Percentiles rank a stretch among this genome's conserved stretches.
Conservation (phyloP, 345 rosid species). For the Laguncularia racemosa region DNA sequence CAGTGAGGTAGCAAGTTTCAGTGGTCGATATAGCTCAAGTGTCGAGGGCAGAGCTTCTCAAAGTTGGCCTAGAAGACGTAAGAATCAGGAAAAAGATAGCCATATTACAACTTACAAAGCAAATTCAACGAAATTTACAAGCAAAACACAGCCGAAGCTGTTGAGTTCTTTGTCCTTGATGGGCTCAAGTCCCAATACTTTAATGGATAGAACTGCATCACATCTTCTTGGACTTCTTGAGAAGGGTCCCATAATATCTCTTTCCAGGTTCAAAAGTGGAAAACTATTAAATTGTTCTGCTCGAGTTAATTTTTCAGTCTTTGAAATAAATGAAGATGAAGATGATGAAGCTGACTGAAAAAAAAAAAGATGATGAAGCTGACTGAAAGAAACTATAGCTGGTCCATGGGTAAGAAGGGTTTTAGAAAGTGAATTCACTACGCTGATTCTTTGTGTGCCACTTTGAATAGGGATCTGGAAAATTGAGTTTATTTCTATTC, state of each 20-base stretch:
- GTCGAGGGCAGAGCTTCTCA: constrained; percentile 8
- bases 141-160: constrained; percentile 18
- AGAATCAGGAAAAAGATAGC: constrained; percentile 3
- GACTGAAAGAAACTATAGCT: neutral
- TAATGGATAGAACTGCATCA: constrained; percentile 17
- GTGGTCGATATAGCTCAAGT: constrained; percentile 2
- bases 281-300: constrained; percentile 9
- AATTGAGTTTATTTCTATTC: too few relatives aligned
- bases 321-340: constrained; percentile 33
- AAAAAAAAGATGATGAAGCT: too few relatives aligned
- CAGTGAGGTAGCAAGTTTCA: neutral
- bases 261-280: constrained; percentile 17
- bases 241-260: constrained; percentile 16
- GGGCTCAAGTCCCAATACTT: constrained; percentile 1
- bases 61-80: constrained; percentile 8
- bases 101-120: constrained; percentile 3
- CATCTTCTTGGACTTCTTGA: constrained; percentile 19
- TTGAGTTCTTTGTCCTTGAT: constrained; percentile 4
- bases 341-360: constrained; percentile 22
- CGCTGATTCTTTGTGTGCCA: too few relatives aligned
- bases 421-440: neutral
- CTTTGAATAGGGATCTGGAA: too few relatives aligned
- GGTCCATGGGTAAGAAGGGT: neutral
- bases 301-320: constrained; percentile 17
- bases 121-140: constrained; percentile 10